Conservation (phyloP, 73 alveolate genomes). For the Paramecium pentaurelia region DNA sequence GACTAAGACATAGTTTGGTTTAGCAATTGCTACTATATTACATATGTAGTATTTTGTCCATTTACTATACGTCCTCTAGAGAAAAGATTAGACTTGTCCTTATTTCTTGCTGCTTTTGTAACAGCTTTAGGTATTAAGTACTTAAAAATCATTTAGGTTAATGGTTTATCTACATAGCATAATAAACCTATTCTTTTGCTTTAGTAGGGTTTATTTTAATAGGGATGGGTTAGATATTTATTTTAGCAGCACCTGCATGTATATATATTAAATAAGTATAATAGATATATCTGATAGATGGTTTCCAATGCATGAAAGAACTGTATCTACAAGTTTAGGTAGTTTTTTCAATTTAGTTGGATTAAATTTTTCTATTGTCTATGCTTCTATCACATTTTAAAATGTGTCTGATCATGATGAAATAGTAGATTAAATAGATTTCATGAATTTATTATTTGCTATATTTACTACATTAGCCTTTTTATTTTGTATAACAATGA, state of each 20-base stretch:
- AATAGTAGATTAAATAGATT: neutral
- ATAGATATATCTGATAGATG: constrained; percentile 5
- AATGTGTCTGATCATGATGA: neutral
- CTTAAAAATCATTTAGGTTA: neutral
- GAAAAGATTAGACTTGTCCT: constrained; percentile 1
- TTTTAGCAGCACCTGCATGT: constrained; percentile 30
- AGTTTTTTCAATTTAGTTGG: neutral
- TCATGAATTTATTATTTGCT: neutral
- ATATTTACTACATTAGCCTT: neutral
- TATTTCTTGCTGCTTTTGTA: neutral
- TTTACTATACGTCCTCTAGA: neutral
- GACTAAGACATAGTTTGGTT: neutral
- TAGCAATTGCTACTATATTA: neutral
- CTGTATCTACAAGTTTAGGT: neutral
- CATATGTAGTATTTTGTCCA: neutral
- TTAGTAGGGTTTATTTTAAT: neutral
- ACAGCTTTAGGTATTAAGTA: neutral
- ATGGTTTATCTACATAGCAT: constrained; percentile 10
- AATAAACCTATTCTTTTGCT: neutral
- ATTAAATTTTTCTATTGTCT: neutral
- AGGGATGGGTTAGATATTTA: neutral
- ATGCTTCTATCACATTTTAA: neutral
- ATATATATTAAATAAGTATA: neutral
- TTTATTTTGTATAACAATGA: neutral
- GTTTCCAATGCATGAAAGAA: constrained; percentile 14